A percentile compares a stretch with the other conserved stretches of the same genome.
Conservation (phyloP, 2,329 filamentous ascomycete genomes). For the Apiospora arundinis region DNA sequence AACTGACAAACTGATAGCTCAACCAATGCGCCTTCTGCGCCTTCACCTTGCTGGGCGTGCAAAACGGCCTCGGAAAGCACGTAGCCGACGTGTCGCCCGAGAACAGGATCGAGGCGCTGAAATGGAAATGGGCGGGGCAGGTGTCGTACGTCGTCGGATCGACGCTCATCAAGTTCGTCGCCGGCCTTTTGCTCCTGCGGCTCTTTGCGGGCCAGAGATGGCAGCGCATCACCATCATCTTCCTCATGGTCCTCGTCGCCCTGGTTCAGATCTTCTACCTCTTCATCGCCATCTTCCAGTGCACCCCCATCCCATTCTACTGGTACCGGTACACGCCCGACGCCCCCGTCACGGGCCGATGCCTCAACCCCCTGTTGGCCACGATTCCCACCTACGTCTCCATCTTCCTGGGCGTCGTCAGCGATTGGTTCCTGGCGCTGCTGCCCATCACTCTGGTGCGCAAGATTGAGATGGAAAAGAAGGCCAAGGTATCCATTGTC, state of each 20-base stretch:
- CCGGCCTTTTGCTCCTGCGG: slow-evolving; percentile 22
- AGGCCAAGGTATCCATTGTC: slow-evolving; percentile 24
- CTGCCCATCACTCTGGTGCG: slow-evolving; percentile 23
- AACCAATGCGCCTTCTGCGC: slow-evolving; percentile 21
- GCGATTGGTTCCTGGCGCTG: slow-evolving; percentile 26
- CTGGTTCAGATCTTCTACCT: slow-evolving; percentile 21
- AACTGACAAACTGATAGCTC: neutral
- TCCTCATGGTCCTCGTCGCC: slow-evolving; percentile 20
- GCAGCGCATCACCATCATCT: slow-evolving; percentile 24
- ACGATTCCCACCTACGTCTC: slow-evolving; percentile 26
- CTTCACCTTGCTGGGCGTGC: slow-evolving; percentile 25
- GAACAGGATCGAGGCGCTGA: slow-evolving; percentile 22
- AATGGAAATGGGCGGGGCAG: slow-evolving; percentile 25
- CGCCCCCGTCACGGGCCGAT: slow-evolving; percentile 17
- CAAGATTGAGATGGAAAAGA: slow-evolving; percentile 25
- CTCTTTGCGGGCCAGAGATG: slow-evolving; percentile 22
- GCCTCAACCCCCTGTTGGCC: slow-evolving; percentile 19
- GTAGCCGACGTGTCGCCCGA: slow-evolving; percentile 20
- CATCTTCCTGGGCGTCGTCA: slow-evolving; percentile 23
- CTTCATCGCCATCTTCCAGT: slow-evolving; percentile 25
- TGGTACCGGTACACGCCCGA: slow-evolving; percentile 24
- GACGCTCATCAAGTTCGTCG: slow-evolving; percentile 24
- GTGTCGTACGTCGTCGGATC: slow-evolving; percentile 23
- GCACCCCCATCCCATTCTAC: slow-evolving; percentile 24
- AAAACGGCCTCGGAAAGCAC: slow-evolving; percentile 24